Evolutionary conservation across 768 basidiomycete species (phyloP), one percentile per base, ranked within the genome.

Genomic region (Roridomyces roridus): DNA sequence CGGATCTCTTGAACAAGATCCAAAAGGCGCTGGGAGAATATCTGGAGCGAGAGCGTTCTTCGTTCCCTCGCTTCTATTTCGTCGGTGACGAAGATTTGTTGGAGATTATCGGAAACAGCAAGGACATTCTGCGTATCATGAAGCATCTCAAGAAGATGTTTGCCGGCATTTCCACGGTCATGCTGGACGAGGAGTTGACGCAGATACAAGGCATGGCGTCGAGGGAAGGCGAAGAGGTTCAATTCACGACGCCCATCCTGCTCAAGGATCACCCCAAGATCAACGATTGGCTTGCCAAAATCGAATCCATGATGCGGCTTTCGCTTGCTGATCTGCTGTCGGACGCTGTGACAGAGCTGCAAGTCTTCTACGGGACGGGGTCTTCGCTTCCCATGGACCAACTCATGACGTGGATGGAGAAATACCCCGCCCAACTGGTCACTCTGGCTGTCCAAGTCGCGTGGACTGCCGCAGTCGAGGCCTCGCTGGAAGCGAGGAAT

Each of bases 91-190:
- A 99, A 70, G 97, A 99, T 70, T 76, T 99, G 58, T 82, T 99
- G 60, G 97, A 99, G 73, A 99, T 99, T 66, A 98, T 99, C 62
- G 97, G 97, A 61, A 99, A 99, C 78, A 97, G 94, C 83, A 99
- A 98, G 73, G 96, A 98, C 68, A 97, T 98, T 64, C 75, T 94
- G 40, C 91, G 97, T 35, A 92, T 98, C 73, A 94, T 97, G 93
- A 99, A 99, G 66, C 97, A 98, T 76, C 81, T 99, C 57, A 98
- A 98, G 80, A 99, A 99, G 83, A 99, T 99, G 97, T 99, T 99
- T 74, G 97, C 97, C 20, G 97, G 97, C 24, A 89, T 99, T 35
- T 89, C 94, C 1, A 95, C 94, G 0, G 81, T 98, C 63, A 82
- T 78, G 65, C 81, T 98, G 24, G 93, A 97, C 68, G 92, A 94